Percentiles rank a stretch among this genome's conserved stretches.
These are phyloP conservation scores for Pyrenophora teres DNA, from an alignment of 2,329 filamentous ascomycete genomes.

Conservation along the genomic window DNA sequence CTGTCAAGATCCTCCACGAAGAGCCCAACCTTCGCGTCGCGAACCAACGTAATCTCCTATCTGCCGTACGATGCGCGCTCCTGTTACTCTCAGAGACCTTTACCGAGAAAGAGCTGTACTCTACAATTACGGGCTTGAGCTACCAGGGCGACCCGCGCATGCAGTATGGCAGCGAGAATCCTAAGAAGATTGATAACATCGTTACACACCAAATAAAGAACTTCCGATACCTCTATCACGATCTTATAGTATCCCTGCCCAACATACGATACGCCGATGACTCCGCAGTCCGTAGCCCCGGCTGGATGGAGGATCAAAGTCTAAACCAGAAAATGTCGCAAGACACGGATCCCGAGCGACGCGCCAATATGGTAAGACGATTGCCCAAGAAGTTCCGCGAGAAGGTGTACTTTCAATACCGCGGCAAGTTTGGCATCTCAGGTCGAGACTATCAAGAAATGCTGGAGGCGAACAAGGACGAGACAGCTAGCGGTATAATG, in stretches of 20 bases:
- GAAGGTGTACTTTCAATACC: conserved; percentile 93
- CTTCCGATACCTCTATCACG: conserved; percentile 89
- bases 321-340: conserved; percentile 73
- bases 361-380: conserved; percentile 95
- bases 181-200: conserved; percentile 90
- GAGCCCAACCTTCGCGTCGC: conserved; percentile 89
- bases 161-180: conserved; percentile 86
- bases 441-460: conserved; percentile 82
- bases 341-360: conserved; percentile 88
- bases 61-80: conserved; percentile 86
- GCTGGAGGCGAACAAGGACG: conserved; percentile 76
- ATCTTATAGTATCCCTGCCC: conserved; percentile 85
- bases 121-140: conserved; percentile 87
- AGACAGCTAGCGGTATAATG: conserved; percentile 65
- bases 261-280: conserved; percentile 79
- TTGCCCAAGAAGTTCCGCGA: conserved; percentile 84
- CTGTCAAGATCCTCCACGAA: conserved; percentile 95
- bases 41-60: conserved; percentile 94
- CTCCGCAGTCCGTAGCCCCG: conserved; percentile 57
- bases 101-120: conserved; percentile 85
- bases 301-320: conserved; percentile 65
- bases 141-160: conserved; percentile 98
- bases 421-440: conserved; percentile 85
- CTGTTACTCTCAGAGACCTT: conserved; percentile 83
- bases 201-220: conserved; percentile 88